phyloP scores from a whole-genome alignment of 2,329 filamentous ascomycete genomes.

The Neobulgaria alba region DNA sequence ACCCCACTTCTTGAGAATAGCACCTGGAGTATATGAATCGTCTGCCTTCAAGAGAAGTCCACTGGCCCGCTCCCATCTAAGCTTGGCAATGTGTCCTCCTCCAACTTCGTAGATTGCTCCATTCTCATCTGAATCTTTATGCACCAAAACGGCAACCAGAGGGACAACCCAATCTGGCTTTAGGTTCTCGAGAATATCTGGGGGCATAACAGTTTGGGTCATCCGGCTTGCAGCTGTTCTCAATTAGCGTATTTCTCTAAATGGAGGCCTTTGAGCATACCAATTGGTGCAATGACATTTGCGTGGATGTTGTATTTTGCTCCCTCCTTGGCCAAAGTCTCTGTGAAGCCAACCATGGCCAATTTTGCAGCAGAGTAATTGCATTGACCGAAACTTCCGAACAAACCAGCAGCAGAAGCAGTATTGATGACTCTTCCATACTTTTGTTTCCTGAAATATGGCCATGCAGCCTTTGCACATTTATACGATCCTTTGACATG shows the following conservation, averaged over 20 bases:
- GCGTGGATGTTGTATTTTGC: conserved; percentile 94
- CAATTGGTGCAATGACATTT: conserved; percentile 90
- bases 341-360: conserved; percentile 90
- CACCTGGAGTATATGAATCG: conserved; percentile 76
- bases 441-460: conserved; percentile 97
- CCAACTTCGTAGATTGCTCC: conserved; percentile 91
- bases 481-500: conserved; percentile 94
- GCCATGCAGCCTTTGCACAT: conserved; percentile 90
- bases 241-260: conserved; percentile 12
- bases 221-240: conserved; percentile 74
- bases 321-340: conserved; percentile 96
- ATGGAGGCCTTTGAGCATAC: conserved; percentile 15
- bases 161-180: conserved; percentile 95
- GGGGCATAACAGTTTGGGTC: conserved; percentile 92
- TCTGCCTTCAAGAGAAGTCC: conserved; percentile 88
- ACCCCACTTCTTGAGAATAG: conserved; percentile 83
- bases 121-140: conserved; percentile 74
- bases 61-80: conserved; percentile 88
- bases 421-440: conserved; percentile 96
- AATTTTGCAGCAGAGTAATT: conserved; percentile 98
- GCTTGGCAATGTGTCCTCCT: conserved; percentile 84
- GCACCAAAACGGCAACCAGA: conserved; percentile 77
- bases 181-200: conserved; percentile 67
- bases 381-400: conserved; percentile 89
- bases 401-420: conserved; percentile 88